A percentile compares a stretch with the other conserved stretches of the same genome.
phyloP scores from a whole-genome alignment of 1,284 basidiomycete genomes.

The Filobasidium uniguttulatum region DNA sequence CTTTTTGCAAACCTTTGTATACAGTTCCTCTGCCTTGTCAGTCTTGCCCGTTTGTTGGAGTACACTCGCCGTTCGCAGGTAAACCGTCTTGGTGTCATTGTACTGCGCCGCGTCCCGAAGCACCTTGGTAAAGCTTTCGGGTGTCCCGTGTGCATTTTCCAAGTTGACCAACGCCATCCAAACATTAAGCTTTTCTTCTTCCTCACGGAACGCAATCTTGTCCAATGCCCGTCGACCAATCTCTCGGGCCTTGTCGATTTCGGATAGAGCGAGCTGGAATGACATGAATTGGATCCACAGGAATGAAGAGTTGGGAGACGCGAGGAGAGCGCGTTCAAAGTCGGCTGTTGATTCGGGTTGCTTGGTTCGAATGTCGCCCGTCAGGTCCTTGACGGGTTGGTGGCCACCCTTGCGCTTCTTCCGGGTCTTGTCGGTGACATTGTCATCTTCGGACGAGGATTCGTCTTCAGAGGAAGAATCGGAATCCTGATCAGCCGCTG shows the following conservation, averaged over 20 bases:
- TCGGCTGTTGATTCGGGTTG: slow-evolving; percentile 83
- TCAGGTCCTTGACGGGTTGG: slow-evolving; percentile 64
- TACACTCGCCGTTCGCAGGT: slow-evolving; percentile 71
- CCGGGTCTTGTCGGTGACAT: slow-evolving; percentile 17
- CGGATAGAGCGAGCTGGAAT: slow-evolving; percentile 88
- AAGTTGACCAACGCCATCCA: slow-evolving; percentile 95
- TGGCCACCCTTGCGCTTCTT: slow-evolving; percentile 14
- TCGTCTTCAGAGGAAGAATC: slow-evolving; percentile 40
- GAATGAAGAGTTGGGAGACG: slow-evolving; percentile 95
- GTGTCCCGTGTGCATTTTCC: slow-evolving; percentile 85
- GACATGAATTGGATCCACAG: slow-evolving; percentile 99
- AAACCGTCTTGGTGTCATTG: slow-evolving; percentile 84
- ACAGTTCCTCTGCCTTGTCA: slow-evolving; percentile 77
- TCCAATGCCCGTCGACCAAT: slow-evolving; percentile 72
- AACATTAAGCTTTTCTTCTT: slow-evolving; percentile 90
- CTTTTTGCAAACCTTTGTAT: slow-evolving; percentile 74
- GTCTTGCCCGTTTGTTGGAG: slow-evolving; percentile 68
- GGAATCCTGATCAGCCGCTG: slow-evolving; percentile 40
- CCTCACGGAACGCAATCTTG: slow-evolving; percentile 89
- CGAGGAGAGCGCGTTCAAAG: slow-evolving; percentile 83
- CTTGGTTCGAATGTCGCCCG: slow-evolving; percentile 67
- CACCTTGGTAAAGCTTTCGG: slow-evolving; percentile 57
- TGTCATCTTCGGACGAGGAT: slow-evolving; percentile 42
- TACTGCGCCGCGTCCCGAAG: slow-evolving; percentile 83
- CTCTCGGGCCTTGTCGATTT: slow-evolving; percentile 83